phyloP scores from a whole-genome alignment of 108 stramenopile species.

The Chaetoceros tenuissimus region DNA sequence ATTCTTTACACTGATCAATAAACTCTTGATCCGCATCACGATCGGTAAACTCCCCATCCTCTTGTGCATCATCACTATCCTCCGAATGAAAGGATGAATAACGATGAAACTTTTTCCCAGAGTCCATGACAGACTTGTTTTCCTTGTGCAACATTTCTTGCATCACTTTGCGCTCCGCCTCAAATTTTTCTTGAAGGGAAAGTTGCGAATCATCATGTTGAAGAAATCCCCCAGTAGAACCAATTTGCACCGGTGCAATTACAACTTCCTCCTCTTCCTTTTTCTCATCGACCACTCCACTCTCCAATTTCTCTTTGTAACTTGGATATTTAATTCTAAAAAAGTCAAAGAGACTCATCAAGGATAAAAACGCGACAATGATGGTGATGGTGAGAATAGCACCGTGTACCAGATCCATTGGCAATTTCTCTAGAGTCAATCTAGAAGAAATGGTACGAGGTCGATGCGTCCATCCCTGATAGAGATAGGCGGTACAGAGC shows the following conservation, averaged over 20 bases:
- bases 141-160: no score
- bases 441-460: slow-evolving; percentile 45
- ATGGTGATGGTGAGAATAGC: slow-evolving; percentile 70
- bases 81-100: no score
- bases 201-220: slow-evolving; percentile 3
- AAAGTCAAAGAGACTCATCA: slow-evolving; percentile 95
- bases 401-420: slow-evolving; percentile 63
- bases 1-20: no score
- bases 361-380: slow-evolving; percentile 76
- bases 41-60: no score
- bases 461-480: slow-evolving; percentile 84
- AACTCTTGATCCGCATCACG: no score
- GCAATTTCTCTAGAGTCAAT: slow-evolving; percentile 37
- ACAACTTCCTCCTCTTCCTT: slow-evolving; percentile 2
- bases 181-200: not conserved
- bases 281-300: slow-evolving; percentile 17
- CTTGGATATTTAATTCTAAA: slow-evolving; percentile 71
- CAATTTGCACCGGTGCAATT: slow-evolving; percentile 17
- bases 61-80: no score
- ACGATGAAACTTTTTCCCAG: no score
- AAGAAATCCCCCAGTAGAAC: slow-evolving; percentile 22
- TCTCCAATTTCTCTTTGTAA: slow-evolving; percentile 10
- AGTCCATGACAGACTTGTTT: no score
- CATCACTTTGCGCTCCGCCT: no score
- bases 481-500: slow-evolving; percentile 72